phyloP scores from a whole-genome alignment of 2,329 filamentous ascomycete species.

The Epichloe hybrida region DNA sequence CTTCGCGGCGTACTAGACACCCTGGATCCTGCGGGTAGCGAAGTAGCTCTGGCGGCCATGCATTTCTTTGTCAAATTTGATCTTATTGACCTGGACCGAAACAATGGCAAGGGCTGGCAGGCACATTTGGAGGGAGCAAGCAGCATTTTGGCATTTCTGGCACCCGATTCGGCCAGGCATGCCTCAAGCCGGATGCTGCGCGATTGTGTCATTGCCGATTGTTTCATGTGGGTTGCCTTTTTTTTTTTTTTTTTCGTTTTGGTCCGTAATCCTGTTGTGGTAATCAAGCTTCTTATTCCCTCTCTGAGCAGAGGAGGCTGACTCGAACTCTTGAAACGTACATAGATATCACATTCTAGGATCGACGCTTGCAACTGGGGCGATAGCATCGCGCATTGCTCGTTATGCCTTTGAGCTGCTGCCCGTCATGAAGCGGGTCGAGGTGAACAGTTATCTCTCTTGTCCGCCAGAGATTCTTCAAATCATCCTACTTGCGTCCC shows the following conservation, averaged over 20 bases:
- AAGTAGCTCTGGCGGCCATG: slow-evolving; percentile 33
- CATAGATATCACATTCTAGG: slow-evolving; percentile 28
- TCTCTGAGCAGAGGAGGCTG: not conserved
- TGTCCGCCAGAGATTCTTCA: slow-evolving; percentile 30
- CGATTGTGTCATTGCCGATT: slow-evolving; percentile 35
- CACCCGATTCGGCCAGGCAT: slow-evolving; percentile 14
- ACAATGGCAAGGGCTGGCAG: slow-evolving; percentile 29
- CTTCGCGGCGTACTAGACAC: slow-evolving; percentile 27
- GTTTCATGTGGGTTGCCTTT: slow-evolving; percentile 27
- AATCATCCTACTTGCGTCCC: slow-evolving; percentile 30
- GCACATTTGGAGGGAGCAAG: slow-evolving; percentile 32
- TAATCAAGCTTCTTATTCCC: not conserved
- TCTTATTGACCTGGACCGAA: slow-evolving; percentile 33
- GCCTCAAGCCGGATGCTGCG: slow-evolving; percentile 23
- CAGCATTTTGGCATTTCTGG: slow-evolving; percentile 25
- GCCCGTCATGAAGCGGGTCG: slow-evolving; percentile 27
- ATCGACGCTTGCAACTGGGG: slow-evolving; percentile 23
- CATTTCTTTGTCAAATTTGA: slow-evolving; percentile 39
- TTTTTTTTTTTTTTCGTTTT: not conserved
- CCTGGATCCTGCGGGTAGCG: slow-evolving; percentile 26
- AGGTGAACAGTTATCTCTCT: slow-evolving; percentile 29
- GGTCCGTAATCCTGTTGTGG: not conserved
- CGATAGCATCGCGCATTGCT: slow-evolving; percentile 25
- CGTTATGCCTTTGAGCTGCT: slow-evolving; percentile 25
- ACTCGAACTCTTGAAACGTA: not conserved